A percentile compares a stretch with the other conserved stretches of the same genome.
Evolutionary conservation across 2,329 filamentous ascomycete species (phyloP).

Genomic region (Exophiala calicioides): DNA sequence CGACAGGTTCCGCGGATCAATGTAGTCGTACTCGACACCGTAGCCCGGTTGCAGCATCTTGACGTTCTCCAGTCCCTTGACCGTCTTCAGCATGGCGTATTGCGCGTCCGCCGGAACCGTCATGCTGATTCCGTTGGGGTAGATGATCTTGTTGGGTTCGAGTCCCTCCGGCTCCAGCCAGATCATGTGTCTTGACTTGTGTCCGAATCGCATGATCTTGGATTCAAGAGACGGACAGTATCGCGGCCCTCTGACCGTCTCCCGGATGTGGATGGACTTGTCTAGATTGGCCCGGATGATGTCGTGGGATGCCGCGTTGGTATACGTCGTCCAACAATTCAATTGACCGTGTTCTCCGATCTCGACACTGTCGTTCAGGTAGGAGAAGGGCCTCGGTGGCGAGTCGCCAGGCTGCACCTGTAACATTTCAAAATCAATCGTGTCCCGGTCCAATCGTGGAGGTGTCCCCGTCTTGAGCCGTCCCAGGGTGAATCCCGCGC

Average conservation of each 20-base stretch:
- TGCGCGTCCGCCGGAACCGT: constrained; percentile 89
- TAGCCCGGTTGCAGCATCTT: constrained; percentile 94
- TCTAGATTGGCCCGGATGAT: constrained; percentile 88
- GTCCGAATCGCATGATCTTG: constrained; percentile 83
- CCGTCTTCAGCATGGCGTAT: constrained; percentile 78
- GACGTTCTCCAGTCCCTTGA: constrained; percentile 84
- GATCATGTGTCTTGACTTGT: constrained; percentile 80
- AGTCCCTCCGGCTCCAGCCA: constrained; percentile 98
- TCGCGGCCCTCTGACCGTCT: constrained; percentile 88
- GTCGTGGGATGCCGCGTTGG: constrained; percentile 78
- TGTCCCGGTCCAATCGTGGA: constrained; percentile 76
- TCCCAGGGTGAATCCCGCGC: constrained; percentile 86
- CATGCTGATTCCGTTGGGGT: constrained; percentile 97
- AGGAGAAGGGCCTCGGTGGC: constrained; percentile 87
- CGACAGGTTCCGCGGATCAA: constrained; percentile 84
- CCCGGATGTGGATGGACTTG: constrained; percentile 93
- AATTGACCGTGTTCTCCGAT: constrained; percentile 73
- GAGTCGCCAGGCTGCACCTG: constrained; percentile 78
- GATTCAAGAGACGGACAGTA: constrained; percentile 96
- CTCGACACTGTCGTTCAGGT: constrained; percentile 74
- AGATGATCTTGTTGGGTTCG: constrained; percentile 76
- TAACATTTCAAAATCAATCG: constrained; percentile 75
- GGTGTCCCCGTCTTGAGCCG: constrained; percentile 95
- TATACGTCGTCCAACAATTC: constrained; percentile 83
- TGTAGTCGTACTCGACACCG: constrained; percentile 97